Base-by-base conservation (phyloP, 768 basidiomycete genomes). In the Albatrellus ellisii region DNA sequence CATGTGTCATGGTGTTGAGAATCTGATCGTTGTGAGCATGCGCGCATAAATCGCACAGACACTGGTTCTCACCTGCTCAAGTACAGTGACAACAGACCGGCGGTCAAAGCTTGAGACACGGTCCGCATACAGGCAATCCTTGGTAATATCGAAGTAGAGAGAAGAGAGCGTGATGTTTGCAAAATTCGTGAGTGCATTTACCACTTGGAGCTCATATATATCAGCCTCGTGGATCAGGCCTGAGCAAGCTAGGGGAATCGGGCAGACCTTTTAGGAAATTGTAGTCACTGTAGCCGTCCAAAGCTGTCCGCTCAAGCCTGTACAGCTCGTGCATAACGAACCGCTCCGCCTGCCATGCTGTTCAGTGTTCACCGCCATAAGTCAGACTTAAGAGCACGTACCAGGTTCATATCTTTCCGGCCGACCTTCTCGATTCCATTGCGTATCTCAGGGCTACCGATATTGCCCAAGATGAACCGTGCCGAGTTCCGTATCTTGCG, bases 121-220 rank as follows among this genome's bases (percentile, higher is more conserved):
- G 51, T 85, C 70, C 26, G 87, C 85, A 54, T 99, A 97, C 8
- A 99, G 62, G 34, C 72, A 70, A 58, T 98, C 94, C 58, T 95
- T 95, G 26, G 77, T 85, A 37, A 86, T 77, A 53, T 92, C 90
- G 48, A 97, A 87, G 60, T 97, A 98, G 25, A 94, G 62, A 0
- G 89, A 80, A 0, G 94, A 97, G 17, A 97, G 68, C 0, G 83
- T 86, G 45, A 77, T 69, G 52, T 88, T 89, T 22, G 78, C 73
- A 49, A 95, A 97, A 48, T 79, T 74, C 28, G 70, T 73, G 10
- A 94, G 58, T 7, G 82, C 65, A 41, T 67, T 75, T 50, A 85
- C 69, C 27, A 87, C 89, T n/a, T 94, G 46, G 28, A 46, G 26
- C 27, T 12, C 15, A 26, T 29, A 25, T 22, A 48, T n/a, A 58